Evolutionary conservation across 202 grass and related monocot species (phyloP).

Genomic region (Panicum hallii): DNA sequence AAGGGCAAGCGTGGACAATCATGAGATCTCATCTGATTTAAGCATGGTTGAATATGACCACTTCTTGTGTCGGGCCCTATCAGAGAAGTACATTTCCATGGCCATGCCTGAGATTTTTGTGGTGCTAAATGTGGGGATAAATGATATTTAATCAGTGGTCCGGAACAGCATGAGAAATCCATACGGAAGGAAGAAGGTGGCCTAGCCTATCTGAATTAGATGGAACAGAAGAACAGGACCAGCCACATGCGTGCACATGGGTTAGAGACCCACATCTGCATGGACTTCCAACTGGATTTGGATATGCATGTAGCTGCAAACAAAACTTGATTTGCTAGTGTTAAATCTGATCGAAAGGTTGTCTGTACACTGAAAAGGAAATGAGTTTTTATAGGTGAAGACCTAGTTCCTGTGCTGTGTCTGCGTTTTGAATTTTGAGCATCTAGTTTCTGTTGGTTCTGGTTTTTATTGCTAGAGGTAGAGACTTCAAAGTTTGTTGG

Average conservation of each 20-base stretch:
- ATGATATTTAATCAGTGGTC: slow-evolving; percentile 35
- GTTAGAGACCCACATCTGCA: slow-evolving; percentile 38
- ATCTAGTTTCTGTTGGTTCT: not conserved
- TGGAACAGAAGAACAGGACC: slow-evolving; percentile 48
- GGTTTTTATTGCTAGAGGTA: not conserved
- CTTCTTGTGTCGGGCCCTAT: slow-evolving; percentile 34
- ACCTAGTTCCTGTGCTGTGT: not conserved
- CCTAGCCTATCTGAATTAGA: slow-evolving; percentile 45
- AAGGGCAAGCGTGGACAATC: slow-evolving; percentile 46
- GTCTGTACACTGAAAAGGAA: slow-evolving; percentile 26
- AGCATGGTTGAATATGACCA: slow-evolving; percentile 48
- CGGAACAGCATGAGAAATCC: slow-evolving; percentile 34
- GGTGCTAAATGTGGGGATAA: slow-evolving; percentile 40
- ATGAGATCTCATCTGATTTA: slow-evolving; percentile 46
- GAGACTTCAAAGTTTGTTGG: not conserved
- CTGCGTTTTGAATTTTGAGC: not conserved
- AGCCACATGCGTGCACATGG: slow-evolving; percentile 66
- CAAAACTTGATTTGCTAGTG: slow-evolving; percentile 26
- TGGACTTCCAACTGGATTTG: slow-evolving; percentile 40
- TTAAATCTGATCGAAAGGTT: slow-evolving; percentile 10
- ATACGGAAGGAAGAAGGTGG: slow-evolving; percentile 34
- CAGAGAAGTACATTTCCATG: slow-evolving; percentile 50
- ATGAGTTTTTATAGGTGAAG: not conserved
- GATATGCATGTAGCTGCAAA: slow-evolving; percentile 32
- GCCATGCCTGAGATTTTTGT: slow-evolving; percentile 45